Base-by-base conservation (phyloP, 2,329 filamentous ascomycete genomes). In the Diaporthe sp. region DNA sequence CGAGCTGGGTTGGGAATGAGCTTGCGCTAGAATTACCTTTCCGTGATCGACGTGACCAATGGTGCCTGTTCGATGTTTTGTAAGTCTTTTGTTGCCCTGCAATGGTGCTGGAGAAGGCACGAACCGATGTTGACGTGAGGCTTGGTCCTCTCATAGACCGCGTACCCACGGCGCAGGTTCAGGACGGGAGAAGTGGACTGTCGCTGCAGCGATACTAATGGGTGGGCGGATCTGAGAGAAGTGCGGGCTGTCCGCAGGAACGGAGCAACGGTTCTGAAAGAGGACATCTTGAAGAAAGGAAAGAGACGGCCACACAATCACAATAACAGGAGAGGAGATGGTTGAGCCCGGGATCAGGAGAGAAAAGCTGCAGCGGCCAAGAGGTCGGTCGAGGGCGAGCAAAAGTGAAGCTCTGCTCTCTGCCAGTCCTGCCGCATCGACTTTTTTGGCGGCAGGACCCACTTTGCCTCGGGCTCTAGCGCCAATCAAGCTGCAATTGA, bases 31-130 rank as follows among this genome's bases (percentile, higher is more conserved):
- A 65, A 83, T 79, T 88, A 98, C 96, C 94, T 99, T 99, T 89
- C 96, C 96, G 89, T 99, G 96, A 92, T 99, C 97, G 87, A 99
- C 97, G 90, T 99, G 97, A 82, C 97, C 97, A 88, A 99, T 99
- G 81, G 97, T 99, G 85, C 94, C 94, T 96, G 67, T 37, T 72
- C 31, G 58, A 72, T 61, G 4, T n/a, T 19, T 15, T 61, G 76
- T 79, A 39, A 82, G 77, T 61, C 31, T 31, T 65, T 28, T 73
- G 58, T 28, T 25, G 4, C 62, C 78, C 73, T 77, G 79, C 57
- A 74, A 73, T 8, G 73, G 65, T 28, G 55, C 65, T n/a, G n/a
- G 15, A 19, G 42, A 61, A 13, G 72, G 13, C 7, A 76, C 89
- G 80, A 89, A 94, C 97, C 97, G 83, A 99, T 97, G 89, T 99